Conservation (phyloP, 768 basidiomycete species). For the Lentinus brumalis region DNA sequence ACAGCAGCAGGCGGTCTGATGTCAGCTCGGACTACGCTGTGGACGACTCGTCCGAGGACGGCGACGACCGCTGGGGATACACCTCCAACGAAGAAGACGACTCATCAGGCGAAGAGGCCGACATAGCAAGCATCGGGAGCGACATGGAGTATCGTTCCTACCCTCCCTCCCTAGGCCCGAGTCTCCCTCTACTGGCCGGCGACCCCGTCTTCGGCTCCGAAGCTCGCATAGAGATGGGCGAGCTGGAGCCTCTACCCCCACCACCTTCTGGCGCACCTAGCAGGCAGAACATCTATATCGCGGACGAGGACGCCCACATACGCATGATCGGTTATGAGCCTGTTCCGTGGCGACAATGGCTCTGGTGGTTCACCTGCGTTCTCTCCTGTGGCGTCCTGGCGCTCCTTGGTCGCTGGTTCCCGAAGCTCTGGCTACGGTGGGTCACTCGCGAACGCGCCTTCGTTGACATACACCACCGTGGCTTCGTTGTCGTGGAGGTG, state of each 20-base stretch:
- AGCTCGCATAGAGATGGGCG: slow-evolving; percentile 80
- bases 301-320: slow-evolving; percentile 88
- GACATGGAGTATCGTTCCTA: slow-evolving; percentile 76
- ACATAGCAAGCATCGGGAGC: slow-evolving; percentile 43
- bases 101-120: slow-evolving; percentile 43
- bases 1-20: slow-evolving; percentile 53
- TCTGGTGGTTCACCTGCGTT: slow-evolving; percentile 75
- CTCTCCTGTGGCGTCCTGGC: slow-evolving; percentile 71
- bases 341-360: slow-evolving; percentile 55
- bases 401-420: slow-evolving; percentile 92
- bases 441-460: slow-evolving; percentile 85
- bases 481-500: slow-evolving; percentile 91
- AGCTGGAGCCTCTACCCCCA: slow-evolving; percentile 61
- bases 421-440: slow-evolving; percentile 87
- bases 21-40: slow-evolving; percentile 61
- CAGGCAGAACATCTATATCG: slow-evolving; percentile 81
- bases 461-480: slow-evolving; percentile 55
- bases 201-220: slow-evolving; percentile 86
- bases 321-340: slow-evolving; percentile 87
- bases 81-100: slow-evolving; percentile 82
- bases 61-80: slow-evolving; percentile 88
- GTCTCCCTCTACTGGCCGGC: slow-evolving; percentile 67
- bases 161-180: slow-evolving; percentile 60
- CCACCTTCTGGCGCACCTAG: slow-evolving; percentile 83
- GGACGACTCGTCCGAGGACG: slow-evolving; percentile 45